Conservation (phyloP, 2,329 filamentous ascomycete genomes). For the Penicillium sp. region DNA sequence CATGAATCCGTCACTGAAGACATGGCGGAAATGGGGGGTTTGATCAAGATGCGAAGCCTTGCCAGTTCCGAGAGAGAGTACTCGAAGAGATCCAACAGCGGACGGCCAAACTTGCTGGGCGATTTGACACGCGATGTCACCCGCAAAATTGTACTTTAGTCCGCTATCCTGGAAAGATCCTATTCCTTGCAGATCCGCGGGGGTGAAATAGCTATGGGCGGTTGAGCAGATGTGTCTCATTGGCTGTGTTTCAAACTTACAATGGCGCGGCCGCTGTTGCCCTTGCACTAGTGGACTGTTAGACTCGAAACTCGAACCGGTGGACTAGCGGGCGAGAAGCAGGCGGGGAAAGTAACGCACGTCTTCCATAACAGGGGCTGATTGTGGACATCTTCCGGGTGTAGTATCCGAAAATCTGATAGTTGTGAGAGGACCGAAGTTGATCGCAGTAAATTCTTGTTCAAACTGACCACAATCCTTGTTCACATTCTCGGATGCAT, state of each 20-base stretch:
- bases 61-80: neutral
- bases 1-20: constrained; percentile 19
- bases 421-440: neutral
- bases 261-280: neutral
- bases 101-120: constrained; percentile 15
- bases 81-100: neutral
- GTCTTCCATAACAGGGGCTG: neutral
- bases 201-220: constrained; percentile 16
- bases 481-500: neutral
- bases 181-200: constrained; percentile 9
- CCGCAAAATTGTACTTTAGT: constrained; percentile 13
- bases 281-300: neutral
- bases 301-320: neutral
- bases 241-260: neutral
- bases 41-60: constrained; percentile 2
- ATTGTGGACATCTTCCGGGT: neutral
- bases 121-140: constrained; percentile 9
- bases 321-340: too few species aligned
- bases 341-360: neutral
- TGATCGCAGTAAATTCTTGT: neutral
- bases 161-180: constrained; percentile 12
- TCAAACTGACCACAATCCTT: neutral
- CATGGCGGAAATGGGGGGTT: constrained; percentile 16
- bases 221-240: too few species aligned
- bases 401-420: neutral